phyloP scores from a whole-genome alignment of 2,329 filamentous ascomycete species.

The Cladorrhinum sp. region DNA sequence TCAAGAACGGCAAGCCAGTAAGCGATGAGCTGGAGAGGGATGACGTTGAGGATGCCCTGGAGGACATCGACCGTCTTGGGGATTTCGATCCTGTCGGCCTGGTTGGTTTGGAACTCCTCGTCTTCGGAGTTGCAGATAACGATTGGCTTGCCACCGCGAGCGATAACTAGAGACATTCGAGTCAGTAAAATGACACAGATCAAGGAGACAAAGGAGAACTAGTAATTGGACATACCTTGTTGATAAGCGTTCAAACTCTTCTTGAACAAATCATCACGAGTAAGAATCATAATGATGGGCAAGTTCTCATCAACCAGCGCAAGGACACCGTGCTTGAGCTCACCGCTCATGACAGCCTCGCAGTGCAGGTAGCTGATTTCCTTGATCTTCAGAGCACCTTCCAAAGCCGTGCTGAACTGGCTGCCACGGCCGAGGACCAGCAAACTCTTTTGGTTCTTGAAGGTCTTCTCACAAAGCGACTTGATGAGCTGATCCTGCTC shows the following conservation, averaged over 20 bases:
- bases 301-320: conserved; percentile 97
- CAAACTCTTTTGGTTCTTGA: conserved; percentile 97
- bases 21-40: conserved; percentile 94
- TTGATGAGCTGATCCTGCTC: conserved; percentile 93
- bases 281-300: conserved; percentile 99
- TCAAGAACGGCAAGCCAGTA: conserved; percentile 98
- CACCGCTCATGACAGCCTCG: conserved; percentile 99
- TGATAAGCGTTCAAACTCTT: conserved; percentile 99
- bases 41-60: conserved; percentile 95
- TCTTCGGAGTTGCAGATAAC: conserved; percentile 95
- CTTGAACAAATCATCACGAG: conserved; percentile 90
- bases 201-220: no score
- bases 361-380: conserved; percentile 99
- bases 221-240: conserved; percentile 62
- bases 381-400: conserved; percentile 99
- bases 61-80: conserved; percentile 92
- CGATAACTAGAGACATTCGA: conserved; percentile 66
- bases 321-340: conserved; percentile 97
- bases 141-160: conserved; percentile 91
- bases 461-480: conserved; percentile 82
- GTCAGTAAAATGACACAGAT: no score
- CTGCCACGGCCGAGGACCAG: conserved; percentile 90
- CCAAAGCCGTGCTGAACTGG: conserved; percentile 94
- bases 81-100: conserved; percentile 96
- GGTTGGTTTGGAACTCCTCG: conserved; percentile 79